Base-by-base conservation (phyloP, 768 basidiomycete species). In the Lactifluus echinatus region DNA sequence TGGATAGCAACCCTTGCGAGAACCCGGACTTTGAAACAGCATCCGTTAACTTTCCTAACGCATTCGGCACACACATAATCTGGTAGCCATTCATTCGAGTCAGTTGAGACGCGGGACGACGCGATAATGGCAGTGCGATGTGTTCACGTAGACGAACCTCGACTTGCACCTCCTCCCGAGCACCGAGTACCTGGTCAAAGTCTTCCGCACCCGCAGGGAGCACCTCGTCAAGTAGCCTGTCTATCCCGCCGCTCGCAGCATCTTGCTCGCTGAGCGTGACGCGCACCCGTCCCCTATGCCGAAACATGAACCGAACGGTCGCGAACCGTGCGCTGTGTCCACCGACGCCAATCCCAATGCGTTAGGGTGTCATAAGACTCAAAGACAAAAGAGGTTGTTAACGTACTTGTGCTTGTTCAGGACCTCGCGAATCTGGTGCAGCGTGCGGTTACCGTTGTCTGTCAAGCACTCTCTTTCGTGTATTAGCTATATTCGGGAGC, bases 341-440 rank as follows among this genome's bases (percentile, higher is more conserved):
- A 6, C 15, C 43, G 2, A 14, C n/a, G n/a, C 23, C 10, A 23
- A 26, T 28, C 23, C 31, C 37, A 33, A 40, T 5, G 8, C 1
- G 15, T 42, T 28, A 52, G 51, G 29, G 1, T 8, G n/a, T 7
- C 28, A 34, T 15, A 17, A 24, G 17, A 36, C 5, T 7, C 3
- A 28, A 29, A 11, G 0, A 15, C 21, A 19, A 34, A 10, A 14
- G 21, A 37, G 33, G 4, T 2, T 15, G 4, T 21, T 21, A 14
- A 59, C 63, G 48, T 15, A 63, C 63, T 58, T 62, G 47, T 63
- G 63, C 12, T 36, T n/a, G n/a, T 56, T 63, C 29, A 63, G 43
- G 17, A 62, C 49, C 23, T 62, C 56, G 42, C 54, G 60, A 31
- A 62, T 21, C 37, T 57, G 50, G 19, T 55, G 52, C 8, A 63